These are phyloP conservation scores for Tolypocladium capitatum DNA, from an alignment of 2,329 filamentous ascomycete species.

Conservation along the genomic window DNA sequence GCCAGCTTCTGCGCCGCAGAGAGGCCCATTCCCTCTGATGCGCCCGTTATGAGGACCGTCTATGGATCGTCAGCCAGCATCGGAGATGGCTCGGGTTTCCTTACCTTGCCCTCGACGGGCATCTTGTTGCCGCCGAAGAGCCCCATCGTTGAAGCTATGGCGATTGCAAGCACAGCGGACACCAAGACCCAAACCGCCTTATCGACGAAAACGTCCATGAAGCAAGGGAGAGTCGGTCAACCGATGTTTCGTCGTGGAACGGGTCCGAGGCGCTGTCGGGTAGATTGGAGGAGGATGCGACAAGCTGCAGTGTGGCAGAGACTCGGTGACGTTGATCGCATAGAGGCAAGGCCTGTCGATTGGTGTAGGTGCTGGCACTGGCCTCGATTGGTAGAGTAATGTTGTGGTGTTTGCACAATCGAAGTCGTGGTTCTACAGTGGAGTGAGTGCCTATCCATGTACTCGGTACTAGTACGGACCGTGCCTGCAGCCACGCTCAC, in stretches of 20 bases:
- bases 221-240: neutral
- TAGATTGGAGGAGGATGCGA: neutral
- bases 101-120: conserved; percentile 70
- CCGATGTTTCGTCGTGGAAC: neutral
- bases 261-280: neutral
- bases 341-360: neutral
- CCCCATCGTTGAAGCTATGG: conserved; percentile 44
- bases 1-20: conserved; percentile 62
- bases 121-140: conserved; percentile 60
- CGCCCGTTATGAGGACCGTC: conserved; percentile 84
- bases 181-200: conserved; percentile 10
- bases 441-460: no score
- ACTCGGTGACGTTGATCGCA: neutral
- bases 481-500: neutral
- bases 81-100: conserved; percentile 7
- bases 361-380: neutral
- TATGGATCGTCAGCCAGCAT: conserved; percentile 20
- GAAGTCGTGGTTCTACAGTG: no score
- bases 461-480: no score
- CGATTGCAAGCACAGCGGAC: conserved; percentile 19
- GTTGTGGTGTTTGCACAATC: neutral
- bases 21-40: conserved; percentile 84
- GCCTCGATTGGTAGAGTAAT: neutral
- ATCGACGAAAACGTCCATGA: conserved; percentile 3
- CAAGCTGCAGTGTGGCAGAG: neutral